Conservation (phyloP, 768 basidiomycete genomes). For the Tephrocybe sp. region DNA sequence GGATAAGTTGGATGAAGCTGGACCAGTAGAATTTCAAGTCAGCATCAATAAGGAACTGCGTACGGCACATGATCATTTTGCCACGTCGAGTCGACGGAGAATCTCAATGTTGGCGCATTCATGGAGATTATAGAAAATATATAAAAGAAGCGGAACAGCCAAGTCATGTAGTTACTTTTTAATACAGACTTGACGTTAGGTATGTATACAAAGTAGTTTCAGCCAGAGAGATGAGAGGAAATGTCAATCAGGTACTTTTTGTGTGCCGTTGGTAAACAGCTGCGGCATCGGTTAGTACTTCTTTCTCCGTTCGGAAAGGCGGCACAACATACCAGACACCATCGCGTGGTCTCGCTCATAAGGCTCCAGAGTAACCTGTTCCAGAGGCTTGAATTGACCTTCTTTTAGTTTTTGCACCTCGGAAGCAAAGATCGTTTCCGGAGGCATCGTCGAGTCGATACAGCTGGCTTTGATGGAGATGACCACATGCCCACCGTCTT, state of each 20-base stretch:
- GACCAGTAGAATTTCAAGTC: neutral
- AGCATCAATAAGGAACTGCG: constrained; percentile 4
- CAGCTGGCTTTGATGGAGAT: constrained; percentile 99
- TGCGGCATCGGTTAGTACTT: constrained; percentile 4
- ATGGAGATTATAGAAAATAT: constrained; percentile 18
- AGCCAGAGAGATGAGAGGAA: constrained; percentile 6
- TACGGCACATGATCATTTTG: constrained; percentile 28
- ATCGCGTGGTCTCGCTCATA: constrained; percentile 92
- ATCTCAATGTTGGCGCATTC: constrained; percentile 5
- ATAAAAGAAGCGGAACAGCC: constrained; percentile 10
- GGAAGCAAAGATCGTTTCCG: constrained; percentile 85
- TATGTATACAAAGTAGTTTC: constrained; percentile 15
- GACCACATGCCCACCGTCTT: constrained; percentile 87
- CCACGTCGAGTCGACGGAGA: constrained; percentile 28
- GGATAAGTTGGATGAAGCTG: neutral
- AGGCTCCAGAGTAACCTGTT: constrained; percentile 94
- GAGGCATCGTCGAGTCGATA: constrained; percentile 93
- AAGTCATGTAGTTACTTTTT: constrained; percentile 10
- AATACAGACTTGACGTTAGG: constrained; percentile 4
- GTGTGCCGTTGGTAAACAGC: constrained; percentile 28
- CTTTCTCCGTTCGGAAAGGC: neutral
- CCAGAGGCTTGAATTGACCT: constrained; percentile 86
- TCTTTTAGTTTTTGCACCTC: constrained; percentile 83
- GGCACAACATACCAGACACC: constrained; percentile 64
- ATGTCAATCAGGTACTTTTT: constrained; percentile 18